Evolutionary conservation across 768 basidiomycete species (phyloP).

Genomic region (Paxillus involutus): DNA sequence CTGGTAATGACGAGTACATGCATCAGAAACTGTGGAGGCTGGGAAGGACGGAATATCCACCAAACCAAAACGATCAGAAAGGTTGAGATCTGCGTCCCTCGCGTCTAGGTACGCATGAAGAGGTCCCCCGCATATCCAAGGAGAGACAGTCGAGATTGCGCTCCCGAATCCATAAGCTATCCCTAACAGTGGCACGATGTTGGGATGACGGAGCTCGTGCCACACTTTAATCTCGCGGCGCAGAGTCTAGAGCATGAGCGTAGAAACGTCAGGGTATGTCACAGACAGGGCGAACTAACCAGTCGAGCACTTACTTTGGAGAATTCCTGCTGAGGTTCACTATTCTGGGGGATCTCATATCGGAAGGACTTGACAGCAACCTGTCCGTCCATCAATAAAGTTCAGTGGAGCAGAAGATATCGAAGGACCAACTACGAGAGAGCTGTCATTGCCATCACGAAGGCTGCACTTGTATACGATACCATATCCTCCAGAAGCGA

Average conservation of each 20-base stretch:
- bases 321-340: neutral
- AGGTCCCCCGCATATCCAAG: constrained; percentile 9
- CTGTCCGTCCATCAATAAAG: too few relatives aligned
- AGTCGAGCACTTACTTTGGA: neutral
- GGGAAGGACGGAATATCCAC: neutral
- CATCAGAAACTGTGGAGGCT: neutral
- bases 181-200: constrained; percentile 21
- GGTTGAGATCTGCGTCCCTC: neutral
- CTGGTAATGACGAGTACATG: neutral
- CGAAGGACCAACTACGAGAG: too few relatives aligned
- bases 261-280: too few relatives aligned
- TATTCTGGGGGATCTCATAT: neutral
- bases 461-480: too few relatives aligned
- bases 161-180: neutral
- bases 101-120: constrained; percentile 4
- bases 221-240: constrained; percentile 20
- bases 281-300: too few relatives aligned
- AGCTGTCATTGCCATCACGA: too few relatives aligned
- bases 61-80: neutral
- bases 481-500: too few relatives aligned
- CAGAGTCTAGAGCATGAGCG: too few relatives aligned
- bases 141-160: constrained; percentile 18
- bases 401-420: too few relatives aligned
- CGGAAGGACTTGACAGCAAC: neutral
- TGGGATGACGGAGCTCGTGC: constrained; percentile 14